Evolutionary conservation across 2,329 filamentous ascomycete species (phyloP), one percentile per base, ranked within the genome.

Genomic region (Talaromyces sp.): DNA sequence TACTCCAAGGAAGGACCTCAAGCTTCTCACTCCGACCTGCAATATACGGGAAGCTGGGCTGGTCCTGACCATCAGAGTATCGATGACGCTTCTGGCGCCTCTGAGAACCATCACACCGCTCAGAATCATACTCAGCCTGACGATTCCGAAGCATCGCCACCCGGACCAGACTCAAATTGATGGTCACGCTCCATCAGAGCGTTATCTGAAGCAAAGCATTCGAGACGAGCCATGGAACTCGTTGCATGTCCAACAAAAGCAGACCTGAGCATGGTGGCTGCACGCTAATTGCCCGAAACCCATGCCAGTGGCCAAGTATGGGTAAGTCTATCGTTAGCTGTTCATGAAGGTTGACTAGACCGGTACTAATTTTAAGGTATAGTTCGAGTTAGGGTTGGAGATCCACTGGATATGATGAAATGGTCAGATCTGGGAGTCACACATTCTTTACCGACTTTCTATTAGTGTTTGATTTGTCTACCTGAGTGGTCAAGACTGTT

Each of bases 191-290:
- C 29, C 31, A 15, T 22, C n/a, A 19, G 53, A 25, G n/a, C 53
- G 31, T 22, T 36, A 56, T 19, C n/a, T 38, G 13, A 36, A 38
- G 53, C 53, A 56, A 56, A 56, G 53, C 53, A n/a, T 25, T 56
- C 53, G 53, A 38, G 53, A 56, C n/a, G 53, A 56, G 53, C 53
- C 53, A 25, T 56, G 31, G 53, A 56, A 56, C 31, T 36, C 31
- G 31, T 22, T 56, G 11, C 31, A 22, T 25, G n/a, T 36, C 19
- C 53, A 22, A 22, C n/a, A 15, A 11, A 22, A 56, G 5, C 11
- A 56, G n/a, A 15, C 31, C 15, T 56, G 53, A 36, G 8, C 29
- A 36, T 25, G 53, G 17, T 53, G 29, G 31, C 29, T 56, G 51
- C 36, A 36, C 29, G 25, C 47, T 27, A 34, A 15, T 19, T 36